Base-by-base conservation (phyloP, 2,329 filamentous ascomycete species). In the Madurella mycetomatis region DNA sequence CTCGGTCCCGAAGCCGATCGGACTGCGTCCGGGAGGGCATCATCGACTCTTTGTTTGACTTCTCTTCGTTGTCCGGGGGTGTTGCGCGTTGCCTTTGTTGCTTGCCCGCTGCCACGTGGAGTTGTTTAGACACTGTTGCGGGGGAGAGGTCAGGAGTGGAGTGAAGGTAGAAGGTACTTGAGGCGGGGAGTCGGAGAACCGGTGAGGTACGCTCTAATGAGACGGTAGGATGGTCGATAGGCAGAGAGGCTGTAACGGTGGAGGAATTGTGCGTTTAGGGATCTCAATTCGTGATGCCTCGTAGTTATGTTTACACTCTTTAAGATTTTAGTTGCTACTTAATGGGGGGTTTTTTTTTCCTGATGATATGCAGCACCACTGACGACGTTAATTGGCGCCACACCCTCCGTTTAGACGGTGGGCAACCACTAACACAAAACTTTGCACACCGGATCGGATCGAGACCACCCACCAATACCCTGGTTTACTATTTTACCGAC, bases 381-480 rank as follows among this genome's bases (percentile, higher is more conserved):
- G 7, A 25, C 3, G 25, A 25, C 25, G 45, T 53, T 48, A 45
- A 45, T 45, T 43, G 51, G 51, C 43, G 47, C 44, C 44, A 37
- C 37, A 18, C 17, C 13, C 25, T 15, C n/a, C 43, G 25, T 25
- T 25, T 25, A 25, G 25, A 25, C 7, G 25, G 25, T 25, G 25
- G 25, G 25, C 25, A 25, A 25, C 9, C 16, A 34, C 9, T 18
- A 11, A 16, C 31, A 40, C 42, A 16, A 32, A 31, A n/a, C 37
- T 32, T 12, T 34, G 30, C 39, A 37, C 32, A 16, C 49, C 50
- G 37, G 50, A 43, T 42, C 50, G 37, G 50, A 52, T 52, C 44
- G 37, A 47, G 25, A 17, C 43, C 43, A 42, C 48, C 15, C 44
- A 45, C 34, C 3, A 11, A 17, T 32, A 39, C 7, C 37, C 19